These are phyloP conservation scores for Yamadazyma tumulicola DNA, from an alignment of 805 yeast species.

Conservation along the genomic window DNA sequence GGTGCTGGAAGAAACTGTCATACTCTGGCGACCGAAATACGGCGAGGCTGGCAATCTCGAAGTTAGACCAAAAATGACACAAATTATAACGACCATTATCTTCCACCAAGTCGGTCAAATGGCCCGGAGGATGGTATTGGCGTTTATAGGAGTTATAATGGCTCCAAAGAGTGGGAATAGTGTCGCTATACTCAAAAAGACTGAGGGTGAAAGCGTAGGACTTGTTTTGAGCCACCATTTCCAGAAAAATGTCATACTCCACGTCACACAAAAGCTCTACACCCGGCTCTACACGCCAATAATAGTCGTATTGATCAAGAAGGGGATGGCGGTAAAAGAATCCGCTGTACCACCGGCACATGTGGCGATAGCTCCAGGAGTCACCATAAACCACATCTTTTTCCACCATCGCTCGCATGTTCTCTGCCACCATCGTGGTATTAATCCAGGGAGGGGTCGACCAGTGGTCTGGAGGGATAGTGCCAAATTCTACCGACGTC, in stretches of 20 bases:
- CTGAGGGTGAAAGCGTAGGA: conserved; percentile 67
- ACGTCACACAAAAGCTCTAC: conserved; percentile 59
- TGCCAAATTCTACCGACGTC: conserved; percentile 64
- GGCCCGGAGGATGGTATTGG: conserved; percentile 20
- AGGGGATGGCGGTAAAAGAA: conserved; percentile 63
- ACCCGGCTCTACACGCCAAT: conserved; percentile 78
- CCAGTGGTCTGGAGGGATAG: conserved; percentile 65
- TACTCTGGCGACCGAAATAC: conserved; percentile 61
- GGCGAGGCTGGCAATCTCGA: conserved; percentile 70
- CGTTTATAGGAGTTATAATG: conserved; percentile 40
- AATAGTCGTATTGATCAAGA: conserved; percentile 58
- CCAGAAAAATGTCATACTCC: conserved; percentile 58
- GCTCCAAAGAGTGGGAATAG: conserved; percentile 65
- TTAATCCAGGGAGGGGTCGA: conserved; percentile 65
- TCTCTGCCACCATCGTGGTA: conserved; percentile 16
- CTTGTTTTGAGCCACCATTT: conserved; percentile 52
- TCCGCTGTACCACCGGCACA: conserved; percentile 53
- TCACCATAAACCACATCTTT: conserved; percentile 51
- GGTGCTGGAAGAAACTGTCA: conserved; percentile 53
- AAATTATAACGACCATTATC: conserved; percentile 47
- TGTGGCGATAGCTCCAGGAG: conserved; percentile 62
- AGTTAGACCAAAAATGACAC: conserved; percentile 84
- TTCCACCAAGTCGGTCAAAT: conserved; percentile 15
- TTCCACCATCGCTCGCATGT: neutral
- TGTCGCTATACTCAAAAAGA: conserved; percentile 57